Evolutionary conservation across 441 rosid genomes (phyloP), one percentile per base, ranked within the genome.

Genomic region (Erodium moschatum): DNA sequence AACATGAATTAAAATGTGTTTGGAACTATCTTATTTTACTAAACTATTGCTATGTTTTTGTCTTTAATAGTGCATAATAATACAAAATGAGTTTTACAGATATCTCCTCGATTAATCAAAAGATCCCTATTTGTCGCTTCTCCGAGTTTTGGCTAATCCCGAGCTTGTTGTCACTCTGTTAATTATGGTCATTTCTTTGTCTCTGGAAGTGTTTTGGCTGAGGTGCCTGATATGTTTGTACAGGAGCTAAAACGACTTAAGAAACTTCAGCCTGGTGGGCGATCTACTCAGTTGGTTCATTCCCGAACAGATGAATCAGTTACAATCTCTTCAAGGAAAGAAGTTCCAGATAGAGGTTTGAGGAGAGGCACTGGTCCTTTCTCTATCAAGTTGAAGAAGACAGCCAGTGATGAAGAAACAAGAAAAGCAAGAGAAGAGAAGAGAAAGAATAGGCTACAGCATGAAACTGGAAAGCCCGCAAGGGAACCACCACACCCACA

Each of bases 231-330:
- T 58, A 19, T 1, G n/a, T 65, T 7, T 40, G 16, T 68, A 48
- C 82, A 94, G 97, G 96, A 85, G 50, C 73, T 74, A 50, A 89
- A 82, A 73, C 84, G 97, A 77, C 69, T 89, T 80, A 91, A 88
- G 89, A 91, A 79, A 77, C 79, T 81, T 31, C 84, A 82, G 20
- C 64, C 70, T 29, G 87, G 84, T 68, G 89, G 85, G 75, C 83
- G 83, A 75, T 71, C 44, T 66, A 89, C 82, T 66, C 88, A 74
- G 73, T 20, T 68, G 64, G 68, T 70, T 71, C 70, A 67, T 75
- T 52, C 68, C 66, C 68, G 80, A 75, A 74, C 76, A 66, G 87
- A 74, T 19, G 82, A 81, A 81, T 64, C 76, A 62, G 80, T 72
- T 54, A 61, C 76, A 8, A 13, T 40, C 16, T 63, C 69, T 67